Evolutionary conservation across 2,329 filamentous ascomycete species (phyloP).

Genomic region (Calonectria pauciramosa): DNA sequence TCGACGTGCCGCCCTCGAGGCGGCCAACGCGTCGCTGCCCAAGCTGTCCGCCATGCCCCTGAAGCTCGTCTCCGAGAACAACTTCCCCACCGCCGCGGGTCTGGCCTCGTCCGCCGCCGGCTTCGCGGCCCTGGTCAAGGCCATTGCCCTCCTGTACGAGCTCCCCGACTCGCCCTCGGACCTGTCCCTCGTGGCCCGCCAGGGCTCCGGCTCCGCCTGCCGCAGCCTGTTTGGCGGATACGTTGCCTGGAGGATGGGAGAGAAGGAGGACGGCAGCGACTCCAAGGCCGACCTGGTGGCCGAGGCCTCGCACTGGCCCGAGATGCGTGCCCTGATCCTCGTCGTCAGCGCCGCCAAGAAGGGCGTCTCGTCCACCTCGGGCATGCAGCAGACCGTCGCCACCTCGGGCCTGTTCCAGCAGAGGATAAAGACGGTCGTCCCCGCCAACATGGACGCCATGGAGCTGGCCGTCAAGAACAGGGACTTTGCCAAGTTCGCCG

Average conservation of each 20-base stretch:
- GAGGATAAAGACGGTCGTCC: slow-evolving; percentile 82
- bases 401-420: slow-evolving; percentile 90
- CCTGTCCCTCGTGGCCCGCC: slow-evolving; percentile 89
- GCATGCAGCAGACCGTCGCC: slow-evolving; percentile 97
- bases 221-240: slow-evolving; percentile 95
- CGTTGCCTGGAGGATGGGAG: slow-evolving; percentile 92
- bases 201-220: slow-evolving; percentile 96
- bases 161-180: slow-evolving; percentile 85
- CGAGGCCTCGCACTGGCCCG: slow-evolving; percentile 90
- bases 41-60: slow-evolving; percentile 84
- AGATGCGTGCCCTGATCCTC: slow-evolving; percentile 92
- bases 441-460: slow-evolving; percentile 86
- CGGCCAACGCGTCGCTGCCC: slow-evolving; percentile 78
- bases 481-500: slow-evolving; percentile 89
- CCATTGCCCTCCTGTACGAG: slow-evolving; percentile 92
- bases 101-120: slow-evolving; percentile 81
- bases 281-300: slow-evolving; percentile 91
- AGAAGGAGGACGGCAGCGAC: slow-evolving; percentile 83
- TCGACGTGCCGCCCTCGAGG: slow-evolving; percentile 83
- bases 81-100: slow-evolving; percentile 97
- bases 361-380: slow-evolving; percentile 90
- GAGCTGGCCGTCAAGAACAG: slow-evolving; percentile 81
- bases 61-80: slow-evolving; percentile 94
- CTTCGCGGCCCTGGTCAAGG: slow-evolving; percentile 81
- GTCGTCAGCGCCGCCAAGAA: slow-evolving; percentile 96